Evolutionary conservation across 371 early-diverging fungal species (phyloP).

Genomic region (Lichtheimia corymbifera): DNA sequence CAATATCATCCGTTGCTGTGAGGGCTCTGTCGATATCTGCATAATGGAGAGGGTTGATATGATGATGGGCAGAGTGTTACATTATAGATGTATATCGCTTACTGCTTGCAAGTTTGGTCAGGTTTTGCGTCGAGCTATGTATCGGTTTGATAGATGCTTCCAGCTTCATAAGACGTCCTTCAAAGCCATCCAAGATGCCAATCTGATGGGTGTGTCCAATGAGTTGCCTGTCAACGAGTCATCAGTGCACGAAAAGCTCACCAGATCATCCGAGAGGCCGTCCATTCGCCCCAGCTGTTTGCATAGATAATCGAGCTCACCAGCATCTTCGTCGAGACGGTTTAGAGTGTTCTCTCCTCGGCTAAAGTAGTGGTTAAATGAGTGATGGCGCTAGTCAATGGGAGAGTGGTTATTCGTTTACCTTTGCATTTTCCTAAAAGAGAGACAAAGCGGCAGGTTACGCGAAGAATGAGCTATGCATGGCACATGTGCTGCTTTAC

Average conservation of each 20-base stretch:
- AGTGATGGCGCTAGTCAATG: not conserved
- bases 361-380: constrained; percentile 1
- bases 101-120: constrained; percentile 81
- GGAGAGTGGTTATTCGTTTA: no score
- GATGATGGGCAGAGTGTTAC: not conserved
- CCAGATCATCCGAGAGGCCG: constrained; percentile 42
- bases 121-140: constrained; percentile 80
- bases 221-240: no score
- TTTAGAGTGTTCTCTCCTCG: constrained; percentile 9
- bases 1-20: constrained; percentile 69
- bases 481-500: no score
- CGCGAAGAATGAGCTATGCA: no score
- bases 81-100: constrained; percentile 9
- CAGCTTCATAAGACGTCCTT: constrained; percentile 76
- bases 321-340: constrained; percentile 31
- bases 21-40: constrained; percentile 76
- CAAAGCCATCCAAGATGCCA: constrained; percentile 79
- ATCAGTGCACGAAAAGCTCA: constrained; percentile 6
- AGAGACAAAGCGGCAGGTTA: no score
- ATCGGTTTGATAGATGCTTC: constrained; percentile 86
- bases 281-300: constrained; percentile 47
- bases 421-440: no score
- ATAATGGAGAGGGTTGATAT: not conserved
- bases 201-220: constrained; percentile 27
- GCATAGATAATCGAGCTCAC: constrained; percentile 37